Evolutionary conservation across 148 eudicot species (phyloP), one percentile per base, ranked within the genome.

Genomic region (Vaccinium darrowii): DNA sequence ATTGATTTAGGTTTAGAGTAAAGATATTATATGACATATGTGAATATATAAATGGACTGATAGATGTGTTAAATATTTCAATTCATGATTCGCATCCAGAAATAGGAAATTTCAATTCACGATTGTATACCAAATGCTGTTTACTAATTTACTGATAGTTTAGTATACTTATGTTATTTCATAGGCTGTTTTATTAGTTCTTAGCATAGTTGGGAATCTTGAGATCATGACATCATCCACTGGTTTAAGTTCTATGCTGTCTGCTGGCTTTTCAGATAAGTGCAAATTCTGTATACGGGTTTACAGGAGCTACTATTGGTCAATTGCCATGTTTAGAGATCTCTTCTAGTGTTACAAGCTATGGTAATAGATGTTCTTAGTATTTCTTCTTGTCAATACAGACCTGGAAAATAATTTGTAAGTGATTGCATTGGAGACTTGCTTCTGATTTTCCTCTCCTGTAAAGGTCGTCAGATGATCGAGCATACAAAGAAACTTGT

Each of bases 281-380:
- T 89, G 99, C 99, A 63, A 97, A 97, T 90, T 97, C 99, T 86
- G 98, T 97, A n/a, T 97, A 97, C 88, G 99, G 99, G 86, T 97
- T 97, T 88, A 97, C 98, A 75, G 99, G 99, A 89, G 99, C 99
- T 86, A 92, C 98, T 16, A 87, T 97, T 83, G 99, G 98, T 80
- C 98, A 95, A 86, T 84, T 97, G 81, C 99, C 99, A 58, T 97
- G 99, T 90, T 84, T 97, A 73, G 99, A 95, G 89, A 97, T 97
- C 88, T 97, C 99, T 84, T 97, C 99, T 58, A 97, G 99, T 88
- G 99, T 97, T 79, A 95, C 99, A 78, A 97, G 99, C 94, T 97
- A 97, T 86, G 98, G 99, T 97, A 93, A 90, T 87, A 43, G 65
- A 87, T 57, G 63, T 62, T 72, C 27, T 33, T 47, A 11, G 72